Percentiles rank a stretch among this genome's conserved stretches.
phyloP scores from a whole-genome alignment of 1,139 yeast genomes.

The Geotrichum bryndzae region DNA sequence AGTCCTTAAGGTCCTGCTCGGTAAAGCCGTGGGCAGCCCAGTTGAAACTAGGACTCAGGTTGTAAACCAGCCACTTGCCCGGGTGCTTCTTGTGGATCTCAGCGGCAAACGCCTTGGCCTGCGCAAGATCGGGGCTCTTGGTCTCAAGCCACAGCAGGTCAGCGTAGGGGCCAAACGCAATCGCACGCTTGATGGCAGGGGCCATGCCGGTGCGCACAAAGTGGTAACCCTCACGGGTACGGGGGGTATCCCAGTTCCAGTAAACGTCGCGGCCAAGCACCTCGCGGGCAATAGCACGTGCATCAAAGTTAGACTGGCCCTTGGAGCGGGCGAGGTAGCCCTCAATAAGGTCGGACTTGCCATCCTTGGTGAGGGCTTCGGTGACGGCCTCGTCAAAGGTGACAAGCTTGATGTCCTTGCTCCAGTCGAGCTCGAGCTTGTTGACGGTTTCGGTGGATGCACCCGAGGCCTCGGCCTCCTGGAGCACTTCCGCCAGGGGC shows the following conservation, averaged over 20 bases:
- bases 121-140: conserved; percentile 47
- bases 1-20: conserved; percentile 42
- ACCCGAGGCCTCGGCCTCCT: conserved; percentile 42
- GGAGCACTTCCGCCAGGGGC: conserved; percentile 46
- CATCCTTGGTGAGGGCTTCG: conserved; percentile 29
- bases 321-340: conserved; percentile 29
- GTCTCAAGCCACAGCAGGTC: conserved; percentile 58
- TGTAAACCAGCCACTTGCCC: conserved; percentile 52
- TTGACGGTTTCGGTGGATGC: conserved; percentile 35
- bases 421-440: conserved; percentile 44
- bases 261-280: conserved; percentile 34
- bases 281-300: conserved; percentile 34
- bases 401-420: conserved; percentile 37
- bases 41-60: conserved; percentile 53
- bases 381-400: conserved; percentile 49
- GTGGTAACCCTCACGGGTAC: conserved; percentile 53
- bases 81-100: conserved; percentile 45
- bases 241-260: conserved; percentile 56
- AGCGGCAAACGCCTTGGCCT: conserved; percentile 47
- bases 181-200: conserved; percentile 48
- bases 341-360: conserved; percentile 34
- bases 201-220: conserved; percentile 47
- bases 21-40: conserved; percentile 53
- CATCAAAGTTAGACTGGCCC: conserved; percentile 34
- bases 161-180: conserved; percentile 51